Percentiles rank a stretch among this genome's conserved stretches.
These are phyloP conservation scores for Cystofilobasidium ferigula DNA, from an alignment of 768 basidiomycete species.

Conservation along the genomic window DNA sequence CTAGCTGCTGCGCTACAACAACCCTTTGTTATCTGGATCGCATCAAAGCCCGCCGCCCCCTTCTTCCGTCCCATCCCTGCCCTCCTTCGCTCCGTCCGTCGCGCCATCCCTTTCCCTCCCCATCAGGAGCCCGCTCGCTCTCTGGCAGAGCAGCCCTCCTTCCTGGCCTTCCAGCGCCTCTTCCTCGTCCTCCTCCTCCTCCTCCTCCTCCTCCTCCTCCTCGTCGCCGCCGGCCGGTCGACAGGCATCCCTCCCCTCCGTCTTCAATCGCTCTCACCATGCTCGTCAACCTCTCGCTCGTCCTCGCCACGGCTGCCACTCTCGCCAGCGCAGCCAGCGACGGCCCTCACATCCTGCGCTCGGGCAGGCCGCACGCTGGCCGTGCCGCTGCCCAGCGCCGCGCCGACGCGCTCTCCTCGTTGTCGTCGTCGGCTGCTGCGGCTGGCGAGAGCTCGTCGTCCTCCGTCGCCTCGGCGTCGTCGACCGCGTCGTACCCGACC, in stretches of 20 bases:
- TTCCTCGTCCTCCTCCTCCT: too few species aligned
- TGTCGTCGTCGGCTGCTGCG: too few species aligned
- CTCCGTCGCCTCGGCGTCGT: too few species aligned
- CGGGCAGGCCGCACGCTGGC: not conserved
- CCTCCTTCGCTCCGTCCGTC: not conserved
- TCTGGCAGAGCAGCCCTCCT: too few species aligned
- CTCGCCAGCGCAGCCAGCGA: not conserved
- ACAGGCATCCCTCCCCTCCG: not conserved
- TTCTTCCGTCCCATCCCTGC: too few species aligned
- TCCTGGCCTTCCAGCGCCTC: too few species aligned
- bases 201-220: not conserved
- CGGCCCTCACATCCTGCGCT: not conserved
- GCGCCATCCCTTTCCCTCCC: not conserved
- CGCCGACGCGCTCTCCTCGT: too few species aligned
- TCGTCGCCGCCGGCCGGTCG: not conserved
- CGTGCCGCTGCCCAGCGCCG: not conserved
- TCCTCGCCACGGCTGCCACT: not conserved
- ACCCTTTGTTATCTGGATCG: too few species aligned
- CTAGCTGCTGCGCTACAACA: too few species aligned
- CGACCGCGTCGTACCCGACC: not conserved
- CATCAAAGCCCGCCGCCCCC: too few species aligned
- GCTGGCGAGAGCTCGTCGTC: too few species aligned
- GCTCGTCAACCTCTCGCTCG: slow-evolving; percentile 2
- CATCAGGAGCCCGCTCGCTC: too few species aligned
- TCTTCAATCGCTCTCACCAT: not conserved